Base-by-base conservation (phyloP, 1,284 basidiomycete species). In the Cutaneotrichosporon dermatis region DNA sequence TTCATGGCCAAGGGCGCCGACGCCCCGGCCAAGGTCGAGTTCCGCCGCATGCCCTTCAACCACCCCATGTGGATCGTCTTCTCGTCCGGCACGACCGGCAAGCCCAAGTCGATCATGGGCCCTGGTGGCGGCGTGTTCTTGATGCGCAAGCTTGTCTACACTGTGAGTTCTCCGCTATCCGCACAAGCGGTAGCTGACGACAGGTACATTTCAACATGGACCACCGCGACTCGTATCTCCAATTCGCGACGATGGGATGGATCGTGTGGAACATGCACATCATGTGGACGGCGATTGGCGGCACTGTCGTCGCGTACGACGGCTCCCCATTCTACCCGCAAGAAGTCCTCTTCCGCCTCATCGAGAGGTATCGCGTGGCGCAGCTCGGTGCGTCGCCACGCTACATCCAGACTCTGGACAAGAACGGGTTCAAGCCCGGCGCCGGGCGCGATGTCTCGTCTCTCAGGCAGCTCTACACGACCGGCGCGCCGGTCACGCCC, bases 101-200 rank as follows among this genome's bases (percentile, higher is more conserved):
- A 75, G 58, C 77, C 77, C 15, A 78, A 78, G 64, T 67, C 68
- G 15, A 78, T 78, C 60, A 65, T 71, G 7, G 70, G 74, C 52
- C 62, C 60, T n/a, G 61, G 62, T 3, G 68, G 69, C 10, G 69
- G 69, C 37, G 61, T 72, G 57, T 54, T 72, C 50, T 46, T 65
- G 45, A 61, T 61, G 59, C 62, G 62, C 42, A 61, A 61, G 39
- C 51, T 64, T 9, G 62, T 64, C 5, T 53, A 58, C 49, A 58
- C 49, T 41, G 50, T 51, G 25, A 25, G 25, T n/a, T n/a, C n/a
- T n/a, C n/a, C n/a, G n/a, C n/a, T n/a, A n/a, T n/a, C n/a, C n/a
- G n/a, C n/a, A n/a, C n/a, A n/a, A n/a, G n/a, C n/a, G n/a, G n/a
- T n/a, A n/a, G n/a, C n/a, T n/a, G n/a, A n/a, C n/a, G n/a, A n/a